Conservation (phyloP, 768 basidiomycete genomes). For the Termitomyces sp. region DNA sequence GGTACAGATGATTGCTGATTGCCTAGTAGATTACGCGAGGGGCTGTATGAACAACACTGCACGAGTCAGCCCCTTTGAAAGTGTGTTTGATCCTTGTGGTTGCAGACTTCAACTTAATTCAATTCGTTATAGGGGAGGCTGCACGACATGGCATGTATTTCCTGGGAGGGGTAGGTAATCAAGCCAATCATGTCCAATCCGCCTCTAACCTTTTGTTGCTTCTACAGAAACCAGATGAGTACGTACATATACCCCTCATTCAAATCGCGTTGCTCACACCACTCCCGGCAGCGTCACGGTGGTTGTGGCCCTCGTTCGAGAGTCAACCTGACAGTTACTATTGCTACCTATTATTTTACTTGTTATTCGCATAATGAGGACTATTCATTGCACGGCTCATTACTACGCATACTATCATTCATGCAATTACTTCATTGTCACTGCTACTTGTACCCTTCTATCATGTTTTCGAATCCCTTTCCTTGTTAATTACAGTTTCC, state of each 20-base stretch:
- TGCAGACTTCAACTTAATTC: neutral
- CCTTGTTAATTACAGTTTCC: conserved; percentile 39
- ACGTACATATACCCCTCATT: conserved; percentile 27
- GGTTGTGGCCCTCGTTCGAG: conserved; percentile 64
- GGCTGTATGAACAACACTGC: conserved; percentile 67
- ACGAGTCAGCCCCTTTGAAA: conserved; percentile 73
- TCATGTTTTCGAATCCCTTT: neutral
- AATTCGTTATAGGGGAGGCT: conserved; percentile 50
- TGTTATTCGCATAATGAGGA: conserved; percentile 11
- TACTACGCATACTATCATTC: conserved; percentile 7
- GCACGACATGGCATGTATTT: conserved; percentile 63
- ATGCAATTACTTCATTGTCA: conserved; percentile 3
- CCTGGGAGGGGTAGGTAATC: conserved; percentile 68
- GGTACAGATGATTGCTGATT: conserved; percentile 71
- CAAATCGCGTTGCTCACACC: conserved; percentile 12
- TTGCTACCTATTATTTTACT: conserved; percentile 17
- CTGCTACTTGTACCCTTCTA: conserved; percentile 6
- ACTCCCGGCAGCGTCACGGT: conserved; percentile 59
- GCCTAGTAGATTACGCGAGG: conserved; percentile 66
- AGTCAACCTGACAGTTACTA: conserved; percentile 42
- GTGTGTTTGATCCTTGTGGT: conserved; percentile 34
- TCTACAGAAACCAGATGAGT: conserved; percentile 80
- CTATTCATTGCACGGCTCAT: conserved; percentile 10
- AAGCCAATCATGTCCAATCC: conserved; percentile 5
- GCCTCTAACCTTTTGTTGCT: conserved; percentile 13